Percentiles rank a stretch among this genome's conserved stretches.
phyloP scores from a whole-genome alignment of 768 basidiomycete species.

The Pilatotrama ljubarskyi region DNA sequence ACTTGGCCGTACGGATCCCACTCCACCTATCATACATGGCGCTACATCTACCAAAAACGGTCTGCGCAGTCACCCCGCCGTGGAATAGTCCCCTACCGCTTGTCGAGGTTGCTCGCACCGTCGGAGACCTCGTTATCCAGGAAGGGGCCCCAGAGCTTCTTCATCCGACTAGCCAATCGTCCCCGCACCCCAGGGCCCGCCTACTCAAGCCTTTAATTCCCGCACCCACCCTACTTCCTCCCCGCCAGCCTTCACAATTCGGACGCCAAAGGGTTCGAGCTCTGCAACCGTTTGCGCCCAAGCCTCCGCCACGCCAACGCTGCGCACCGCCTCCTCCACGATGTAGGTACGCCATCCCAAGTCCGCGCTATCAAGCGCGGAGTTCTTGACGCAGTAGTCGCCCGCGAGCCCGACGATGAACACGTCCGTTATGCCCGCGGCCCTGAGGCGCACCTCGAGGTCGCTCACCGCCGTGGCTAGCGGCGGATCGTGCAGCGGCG shows the following conservation, averaged over 20 bases:
- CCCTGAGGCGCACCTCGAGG: slow-evolving; percentile 44
- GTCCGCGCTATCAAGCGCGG: slow-evolving; percentile 46
- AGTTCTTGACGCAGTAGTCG: slow-evolving; percentile 73
- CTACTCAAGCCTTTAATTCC: not conserved
- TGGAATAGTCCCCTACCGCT: too few relatives aligned
- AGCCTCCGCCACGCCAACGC: slow-evolving; percentile 26
- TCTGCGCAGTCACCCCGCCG: too few relatives aligned
- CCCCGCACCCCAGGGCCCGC: not conserved
- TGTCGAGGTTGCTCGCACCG: too few relatives aligned
- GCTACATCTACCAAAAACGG: too few relatives aligned
- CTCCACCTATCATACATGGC: too few relatives aligned
- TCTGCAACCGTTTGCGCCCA: slow-evolving; percentile 23
- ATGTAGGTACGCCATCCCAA: slow-evolving; percentile 29
- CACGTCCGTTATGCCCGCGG: slow-evolving; percentile 52
- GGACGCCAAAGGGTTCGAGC: slow-evolving; percentile 19
- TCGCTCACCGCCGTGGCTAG: slow-evolving; percentile 49
- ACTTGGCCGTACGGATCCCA: too few relatives aligned
- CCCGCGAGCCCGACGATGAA: slow-evolving; percentile 71
- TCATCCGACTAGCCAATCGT: not conserved
- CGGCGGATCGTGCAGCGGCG: slow-evolving; percentile 44
- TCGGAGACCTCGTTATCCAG: too few relatives aligned
- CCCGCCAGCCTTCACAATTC: slow-evolving; percentile 24
- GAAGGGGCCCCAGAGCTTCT: not conserved
- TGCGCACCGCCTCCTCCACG: slow-evolving; percentile 28
- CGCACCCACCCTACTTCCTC: slow-evolving; percentile 25